Evolutionary conservation across 805 yeast species (phyloP), one percentile per base, ranked within the genome.

Genomic region (Myxozyma vanderwaltii): DNA sequence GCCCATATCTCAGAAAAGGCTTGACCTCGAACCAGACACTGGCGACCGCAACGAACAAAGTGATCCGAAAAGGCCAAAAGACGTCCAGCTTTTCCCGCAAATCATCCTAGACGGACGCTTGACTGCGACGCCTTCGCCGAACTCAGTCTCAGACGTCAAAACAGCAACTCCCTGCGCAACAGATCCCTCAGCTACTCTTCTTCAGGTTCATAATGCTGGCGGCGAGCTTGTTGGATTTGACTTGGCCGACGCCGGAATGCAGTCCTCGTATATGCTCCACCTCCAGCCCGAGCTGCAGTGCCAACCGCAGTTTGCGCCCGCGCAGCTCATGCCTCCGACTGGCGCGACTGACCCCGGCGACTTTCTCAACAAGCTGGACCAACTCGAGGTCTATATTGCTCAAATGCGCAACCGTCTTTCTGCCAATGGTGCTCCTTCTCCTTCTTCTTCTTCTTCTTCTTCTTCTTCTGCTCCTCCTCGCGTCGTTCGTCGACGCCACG

Each of bases 151-250:
- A 41, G 50, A 41, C 47, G 31, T 29, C 39, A 41, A 52, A 33
- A 40, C 59, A 17, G 50, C 57, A 10, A 61, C 65, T 4, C 60
- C 65, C 1, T 61, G 65, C 50, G 63, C 65, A 6, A 61, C 65
- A n/a, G 63, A 54, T 39, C 47, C 57, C 19, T 40, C 61, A 3
- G 51, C 61, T 4, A 54, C 58, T 17, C 45, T 56, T 3, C 38
- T 33, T 17, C 65, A 58, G 51, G 60, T 61, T n/a, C 63, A 56
- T 51, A 61, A 61, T 38, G 59, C 63, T 13, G 56, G 57, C 27
- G 65, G 63, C 27, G 65, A 61, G 53, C 58, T 61, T 29, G 60
- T 61, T 24, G 65, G 65, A 12, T 61, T 48, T 45, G 65, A 61
- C 49, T 39, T 61, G 15, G 48, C 57, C 31, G 64, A 61, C 38